Base-by-base conservation (phyloP, 2,329 filamentous ascomycete species). In the Malbranchea cinnamomea region DNA sequence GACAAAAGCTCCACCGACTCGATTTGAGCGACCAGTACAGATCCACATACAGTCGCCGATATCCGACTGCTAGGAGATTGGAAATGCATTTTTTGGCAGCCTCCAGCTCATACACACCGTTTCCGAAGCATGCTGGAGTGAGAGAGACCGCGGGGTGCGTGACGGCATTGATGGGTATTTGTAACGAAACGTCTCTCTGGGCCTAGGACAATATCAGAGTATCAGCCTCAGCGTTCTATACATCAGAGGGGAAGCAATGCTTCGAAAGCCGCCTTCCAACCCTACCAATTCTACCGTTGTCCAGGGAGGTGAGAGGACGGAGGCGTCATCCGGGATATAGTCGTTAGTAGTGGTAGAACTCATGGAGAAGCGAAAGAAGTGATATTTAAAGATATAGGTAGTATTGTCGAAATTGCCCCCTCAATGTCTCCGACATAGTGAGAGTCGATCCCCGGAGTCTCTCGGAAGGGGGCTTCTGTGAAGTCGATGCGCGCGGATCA, bases 111-210 rank as follows among this genome's bases (percentile, higher is more conserved):
- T 68, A 77, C n/a, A 58, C 50, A 5, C 58, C 53, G 32, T 60
- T 41, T 6, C 57, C 51, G 41, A 77, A 77, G 45, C 74, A 78
- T 6, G 68, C 71, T 16, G 65, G 58, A 2, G 57, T 61, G 21
- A 78, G 42, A 6, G 65, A 67, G 2, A 75, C 59, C 1, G 63
- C 67, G 6, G 72, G 67, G 10, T 56, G 50, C 3, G 67, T 71
- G 22, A 73, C 63, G 46, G 61, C 75, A 42, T 78, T 74, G 42
- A 78, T 64, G 2, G 74, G 74, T 5, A 77, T 57, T 32, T 61
- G 57, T 7, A 68, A 52, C 13, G 64, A 61, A 23, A 74, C 54
- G 56, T 78, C 74, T 48, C 74, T 57, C 48, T 75, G 67, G 25
- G 70, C 69, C 72, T 73, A 41, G 21, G 28, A 20, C 6, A 7